These are phyloP conservation scores for Erythrobasidium hasegawianum DNA, from an alignment of 1,284 basidiomycete species.

Conservation along the genomic window DNA sequence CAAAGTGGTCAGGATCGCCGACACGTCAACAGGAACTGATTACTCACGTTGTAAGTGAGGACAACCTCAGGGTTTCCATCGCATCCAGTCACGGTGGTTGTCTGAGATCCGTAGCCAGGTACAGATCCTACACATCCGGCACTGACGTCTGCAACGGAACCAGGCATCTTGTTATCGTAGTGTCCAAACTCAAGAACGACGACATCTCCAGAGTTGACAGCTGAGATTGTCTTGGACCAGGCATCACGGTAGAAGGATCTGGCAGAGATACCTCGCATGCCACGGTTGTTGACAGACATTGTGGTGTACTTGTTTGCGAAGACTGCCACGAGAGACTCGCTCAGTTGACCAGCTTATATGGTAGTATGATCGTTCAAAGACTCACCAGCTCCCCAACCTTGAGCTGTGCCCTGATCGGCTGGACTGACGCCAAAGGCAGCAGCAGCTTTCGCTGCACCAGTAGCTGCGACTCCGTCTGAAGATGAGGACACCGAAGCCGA, in stretches of 20 bases:
- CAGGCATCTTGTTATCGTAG: conserved; percentile 12
- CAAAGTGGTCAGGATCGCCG: no score
- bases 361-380: no score
- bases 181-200: conserved; percentile 28
- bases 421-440: conserved; percentile 18
- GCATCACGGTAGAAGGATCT: conserved; percentile 19
- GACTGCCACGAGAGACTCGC: no score
- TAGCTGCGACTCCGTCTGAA: neutral
- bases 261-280: conserved; percentile 16
- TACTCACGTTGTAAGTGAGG: conserved; percentile 16
- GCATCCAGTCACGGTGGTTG: conserved; percentile 25
- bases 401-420: conserved; percentile 16
- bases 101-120: conserved; percentile 7
- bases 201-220: conserved; percentile 27
- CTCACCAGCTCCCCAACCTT: conserved; percentile 34
- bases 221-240: conserved; percentile 15
- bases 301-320: conserved; percentile 31
- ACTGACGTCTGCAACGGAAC: conserved; percentile 14
- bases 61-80: conserved; percentile 18
- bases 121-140: conserved; percentile 22
- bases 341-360: no score
- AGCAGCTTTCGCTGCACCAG: neutral
- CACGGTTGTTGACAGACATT: conserved; percentile 33
- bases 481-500: conserved; percentile 9
- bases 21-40: no score